phyloP scores from a whole-genome alignment of 2,329 filamentous ascomycete species.

The Cercospora nicotianae region DNA sequence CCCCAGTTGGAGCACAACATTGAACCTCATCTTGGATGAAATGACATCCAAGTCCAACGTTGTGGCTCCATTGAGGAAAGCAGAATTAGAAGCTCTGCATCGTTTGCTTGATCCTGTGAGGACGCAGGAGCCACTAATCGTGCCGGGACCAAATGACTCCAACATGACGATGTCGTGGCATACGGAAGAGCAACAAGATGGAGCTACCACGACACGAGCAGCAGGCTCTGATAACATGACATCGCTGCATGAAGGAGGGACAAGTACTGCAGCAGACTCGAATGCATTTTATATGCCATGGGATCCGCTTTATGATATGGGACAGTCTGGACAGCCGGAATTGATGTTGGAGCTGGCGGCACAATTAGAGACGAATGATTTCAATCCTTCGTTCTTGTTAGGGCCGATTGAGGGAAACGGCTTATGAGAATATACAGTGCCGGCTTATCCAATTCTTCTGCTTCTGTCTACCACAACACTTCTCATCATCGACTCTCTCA shows the following conservation, averaged over 20 bases:
- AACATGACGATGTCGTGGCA: not conserved
- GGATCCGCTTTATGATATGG: conserved; percentile 10
- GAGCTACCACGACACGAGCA: not conserved
- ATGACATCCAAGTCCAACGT: conserved; percentile 28
- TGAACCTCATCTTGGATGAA: conserved; percentile 26
- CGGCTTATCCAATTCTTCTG: not conserved
- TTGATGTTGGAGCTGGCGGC: conserved; percentile 10
- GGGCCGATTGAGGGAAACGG: conserved; percentile 1
- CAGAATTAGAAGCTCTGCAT: conserved; percentile 26
- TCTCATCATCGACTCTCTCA: not conserved
- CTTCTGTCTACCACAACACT: not conserved
- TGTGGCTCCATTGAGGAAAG: conserved; percentile 25
- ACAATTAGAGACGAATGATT: conserved; percentile 6
- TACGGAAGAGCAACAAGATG: not conserved
- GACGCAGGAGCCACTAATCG: conserved; percentile 8
- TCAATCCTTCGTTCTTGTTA: conserved; percentile 10
- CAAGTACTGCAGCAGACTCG: not conserved
- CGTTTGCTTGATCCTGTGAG: conserved; percentile 10
- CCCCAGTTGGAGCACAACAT: conserved; percentile 17
- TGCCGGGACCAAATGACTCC: conserved; percentile 3
- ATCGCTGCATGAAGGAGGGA: not conserved
- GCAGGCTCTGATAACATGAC: not conserved
- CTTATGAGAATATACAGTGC: not conserved
- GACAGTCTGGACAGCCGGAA: conserved; percentile 9
- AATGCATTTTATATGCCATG: conserved; percentile 1